Conservation (phyloP, 176 grass and related monocot species). For the Miscanthus lutarioriparius region DNA sequence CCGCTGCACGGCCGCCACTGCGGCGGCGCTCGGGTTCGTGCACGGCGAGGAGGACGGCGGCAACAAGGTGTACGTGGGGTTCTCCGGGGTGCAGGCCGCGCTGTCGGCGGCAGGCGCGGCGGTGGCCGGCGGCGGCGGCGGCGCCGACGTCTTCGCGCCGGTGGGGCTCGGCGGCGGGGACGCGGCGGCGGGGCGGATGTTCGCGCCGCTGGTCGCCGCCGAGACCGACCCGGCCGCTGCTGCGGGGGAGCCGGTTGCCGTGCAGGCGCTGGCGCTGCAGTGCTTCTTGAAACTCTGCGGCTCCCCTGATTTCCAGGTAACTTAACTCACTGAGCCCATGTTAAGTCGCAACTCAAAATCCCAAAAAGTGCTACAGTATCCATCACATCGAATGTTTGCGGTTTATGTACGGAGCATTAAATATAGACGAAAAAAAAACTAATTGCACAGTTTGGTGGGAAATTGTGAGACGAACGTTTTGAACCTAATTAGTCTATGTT, state of each 20-base stretch:
- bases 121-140: slow-evolving; percentile 26
- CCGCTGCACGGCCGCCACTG: slow-evolving; percentile 48
- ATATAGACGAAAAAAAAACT: too few relatives aligned
- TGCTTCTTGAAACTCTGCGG: slow-evolving; percentile 53
- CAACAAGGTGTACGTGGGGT: slow-evolving; percentile 59
- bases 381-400: too few relatives aligned
- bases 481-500: too few relatives aligned
- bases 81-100: slow-evolving; percentile 58
- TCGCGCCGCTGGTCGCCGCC: slow-evolving; percentile 55
- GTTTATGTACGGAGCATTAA: too few relatives aligned
- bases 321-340: slow-evolving; percentile 29
- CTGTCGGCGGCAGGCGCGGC: slow-evolving; percentile 16
- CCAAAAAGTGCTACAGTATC: too few relatives aligned
- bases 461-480: too few relatives aligned
- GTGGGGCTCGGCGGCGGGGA: slow-evolving; percentile 33
- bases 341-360: too few relatives aligned
- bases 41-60: slow-evolving; percentile 21
- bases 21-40: slow-evolving; percentile 39
- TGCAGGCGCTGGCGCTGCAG: slow-evolving; percentile 66
- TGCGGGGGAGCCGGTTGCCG: slow-evolving; percentile 48
- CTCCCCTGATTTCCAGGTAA: slow-evolving; percentile 81
- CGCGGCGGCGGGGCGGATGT: slow-evolving; percentile 36
- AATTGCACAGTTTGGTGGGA: too few relatives aligned
- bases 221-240: slow-evolving; percentile 42
- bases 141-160: slow-evolving; percentile 42